Evolutionary conservation across 2,329 filamentous ascomycete species (phyloP), one percentile per base, ranked within the genome.

Genomic region (Tolypocladium sp.): DNA sequence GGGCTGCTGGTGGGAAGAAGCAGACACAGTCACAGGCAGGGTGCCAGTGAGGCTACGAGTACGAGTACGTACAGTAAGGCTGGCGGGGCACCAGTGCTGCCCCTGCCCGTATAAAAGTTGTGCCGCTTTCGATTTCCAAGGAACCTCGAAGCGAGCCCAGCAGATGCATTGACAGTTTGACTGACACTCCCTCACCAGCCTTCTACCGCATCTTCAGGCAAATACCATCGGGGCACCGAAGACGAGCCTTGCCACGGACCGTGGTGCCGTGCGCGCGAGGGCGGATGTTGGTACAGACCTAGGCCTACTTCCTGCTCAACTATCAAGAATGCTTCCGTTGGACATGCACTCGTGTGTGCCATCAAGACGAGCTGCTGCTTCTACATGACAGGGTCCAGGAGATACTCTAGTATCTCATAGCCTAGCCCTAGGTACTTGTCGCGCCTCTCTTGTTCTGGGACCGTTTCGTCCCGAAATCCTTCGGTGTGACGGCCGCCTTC

Each of bases 361-460:
- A 4, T 37, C 35, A 37, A 37, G 35, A 37, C 30, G 30, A 7
- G 30, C 30, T 25, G 42, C n/a, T 25, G 15, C 33, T 13, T 35
- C 63, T 61, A 86, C 22, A 85, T 62, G 5, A 78, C 78, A 22
- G 81, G 79, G 13, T 76, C 70, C 27, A 86, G 68, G 53, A 81
- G 78, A 64, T 82, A 81, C 57, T 79, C 77, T 38, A 87, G 64
- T 42, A 86, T 76, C 12, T 76, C 71, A 61, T 87, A 86, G 12
- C 78, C 79, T 56, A 83, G 66, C 51, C 74, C 70, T 49, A 82
- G 73, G 61, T 81, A 84, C 27, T 63, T 64, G 40, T 62, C 58
- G 3, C 66, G 60, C 55, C 61, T 59, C 37, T 64, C 66, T 58
- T 52, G 67, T 64, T 13, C 66, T 62, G 17, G 58, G 63, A 3